phyloP scores from a whole-genome alignment of 257 asterid genomes.

The Craterostigma plantagineum region DNA sequence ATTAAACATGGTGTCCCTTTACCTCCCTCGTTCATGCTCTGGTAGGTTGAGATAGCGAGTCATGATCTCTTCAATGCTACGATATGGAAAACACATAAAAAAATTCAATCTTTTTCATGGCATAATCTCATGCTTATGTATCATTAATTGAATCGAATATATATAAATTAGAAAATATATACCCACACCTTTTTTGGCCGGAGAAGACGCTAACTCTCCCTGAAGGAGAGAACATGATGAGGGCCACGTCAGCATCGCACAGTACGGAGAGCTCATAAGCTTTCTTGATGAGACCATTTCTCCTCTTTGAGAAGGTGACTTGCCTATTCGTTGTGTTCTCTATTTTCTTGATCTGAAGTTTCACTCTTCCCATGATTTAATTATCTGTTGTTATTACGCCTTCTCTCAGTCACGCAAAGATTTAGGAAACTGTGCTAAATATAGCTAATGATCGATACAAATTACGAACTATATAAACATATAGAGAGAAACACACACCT shows the following conservation, averaged over 20 bases:
- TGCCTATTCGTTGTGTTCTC: slow-evolving; percentile 95
- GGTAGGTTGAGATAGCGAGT: slow-evolving; percentile 64
- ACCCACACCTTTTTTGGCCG: slow-evolving; percentile 46
- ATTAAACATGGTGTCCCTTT: slow-evolving; percentile 1
- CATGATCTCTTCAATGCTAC: slow-evolving; percentile 64
- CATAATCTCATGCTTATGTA: no score
- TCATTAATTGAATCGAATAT: no score
- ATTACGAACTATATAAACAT: no score
- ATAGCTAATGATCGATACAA: neutral
- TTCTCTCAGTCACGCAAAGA: neutral
- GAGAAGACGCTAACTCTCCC: slow-evolving; percentile 74
- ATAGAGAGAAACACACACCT: no score
- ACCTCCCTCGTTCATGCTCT: slow-evolving; percentile 85
- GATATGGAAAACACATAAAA: slow-evolving; percentile 3
- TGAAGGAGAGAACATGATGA: slow-evolving; percentile 91
- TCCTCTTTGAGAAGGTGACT: slow-evolving; percentile 92
- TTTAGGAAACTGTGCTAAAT: slow-evolving; percentile 7
- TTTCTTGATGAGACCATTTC: slow-evolving; percentile 89
- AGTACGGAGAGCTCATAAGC: slow-evolving; percentile 97
- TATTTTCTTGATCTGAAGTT: slow-evolving; percentile 78
- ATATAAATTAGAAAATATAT: neutral
- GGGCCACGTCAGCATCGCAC: slow-evolving; percentile 92
- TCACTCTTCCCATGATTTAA: slow-evolving; percentile 70
- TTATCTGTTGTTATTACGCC: no score
- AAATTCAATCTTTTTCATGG: neutral